Evolutionary conservation across 176 grass and related monocot species (phyloP).

Genomic region (Lolium perenne): DNA sequence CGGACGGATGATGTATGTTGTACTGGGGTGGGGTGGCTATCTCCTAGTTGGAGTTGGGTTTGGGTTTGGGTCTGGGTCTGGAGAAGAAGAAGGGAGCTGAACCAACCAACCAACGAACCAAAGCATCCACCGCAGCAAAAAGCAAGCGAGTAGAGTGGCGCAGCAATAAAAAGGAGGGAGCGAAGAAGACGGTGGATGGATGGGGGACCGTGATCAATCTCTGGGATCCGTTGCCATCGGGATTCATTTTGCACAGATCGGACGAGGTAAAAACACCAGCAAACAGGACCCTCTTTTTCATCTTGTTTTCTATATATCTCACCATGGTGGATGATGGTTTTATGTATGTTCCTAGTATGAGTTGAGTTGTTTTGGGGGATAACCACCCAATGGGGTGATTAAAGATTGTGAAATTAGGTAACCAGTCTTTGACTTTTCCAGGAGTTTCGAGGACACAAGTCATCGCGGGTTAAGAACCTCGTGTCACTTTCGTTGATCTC

Average conservation of each 20-base stretch:
- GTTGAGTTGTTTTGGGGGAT: background rate
- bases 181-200: background rate
- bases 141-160: constrained; percentile 42
- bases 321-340: background rate
- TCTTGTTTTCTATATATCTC: background rate
- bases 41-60: background rate
- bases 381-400: background rate
- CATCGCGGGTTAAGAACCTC: background rate
- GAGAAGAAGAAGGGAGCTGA: constrained; percentile 15
- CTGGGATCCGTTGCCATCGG: background rate
- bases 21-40: background rate
- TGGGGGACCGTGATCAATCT: background rate
- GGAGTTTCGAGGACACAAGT: background rate
- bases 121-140: constrained; percentile 32
- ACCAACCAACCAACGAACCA: constrained; percentile 47
- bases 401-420: background rate
- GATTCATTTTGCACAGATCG: background rate
- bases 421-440: background rate
- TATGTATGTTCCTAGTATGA: background rate
- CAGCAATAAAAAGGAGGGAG: background rate
- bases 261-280: background rate
- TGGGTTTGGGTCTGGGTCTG: constrained; percentile 30
- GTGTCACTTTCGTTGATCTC: background rate
- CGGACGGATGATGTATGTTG: background rate
- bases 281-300: too few relatives aligned